Base-by-base conservation (phyloP, 177 flowering plant species). In the Tripterygium wilfordii region DNA sequence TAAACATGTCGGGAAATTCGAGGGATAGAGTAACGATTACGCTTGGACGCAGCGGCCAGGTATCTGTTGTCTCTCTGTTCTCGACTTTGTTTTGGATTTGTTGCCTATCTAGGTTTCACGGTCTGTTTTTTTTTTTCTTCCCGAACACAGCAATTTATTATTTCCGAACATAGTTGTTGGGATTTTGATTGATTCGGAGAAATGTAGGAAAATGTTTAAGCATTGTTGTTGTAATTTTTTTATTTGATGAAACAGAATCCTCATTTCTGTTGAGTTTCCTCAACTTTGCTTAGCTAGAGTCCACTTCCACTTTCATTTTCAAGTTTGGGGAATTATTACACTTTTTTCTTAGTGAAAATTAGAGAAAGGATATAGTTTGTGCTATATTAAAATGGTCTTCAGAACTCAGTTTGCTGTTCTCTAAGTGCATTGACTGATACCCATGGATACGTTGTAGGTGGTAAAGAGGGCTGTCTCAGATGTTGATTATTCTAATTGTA, bases 21-120 rank as follows among this genome's bases (percentile, higher is more conserved):
- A 60, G 74, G 64, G 67, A 73, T 47, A 75, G 65, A 51, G 74
- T 83, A 40, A 83, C 90, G 8, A 79, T 85, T 29, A 83, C 90
- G 56, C 68, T 85, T 22, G 90, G 95, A 9, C 63, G 79, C 31
- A 61, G 63, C 27, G 83, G 90, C 42, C 88, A 75, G 83, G 95
- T 85, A 64, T n/a, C n/a, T n/a, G 10, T 26, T 36, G 2, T 45
- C 27, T 36, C 27, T 45, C 21, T 31, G 17, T 1, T 21, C 3
- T 21, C 20, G 28, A 8, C 26, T 8, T 30, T 19, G n/a, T 39
- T 47, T 12, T 26, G 41, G 36, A 33, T 58, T 9, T 24, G 2
- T 18, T 26, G 8, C 3, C 13, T 8, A 3, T 12, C 12, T 39
- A 4, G 19, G 15, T 42, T 36, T 37, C n/a, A n/a, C n/a, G n/a